A percentile compares a stretch with the other conserved stretches of the same genome.
Evolutionary conservation across 2,329 filamentous ascomycete species (phyloP).

Genomic region (Penicillium verrucosum): DNA sequence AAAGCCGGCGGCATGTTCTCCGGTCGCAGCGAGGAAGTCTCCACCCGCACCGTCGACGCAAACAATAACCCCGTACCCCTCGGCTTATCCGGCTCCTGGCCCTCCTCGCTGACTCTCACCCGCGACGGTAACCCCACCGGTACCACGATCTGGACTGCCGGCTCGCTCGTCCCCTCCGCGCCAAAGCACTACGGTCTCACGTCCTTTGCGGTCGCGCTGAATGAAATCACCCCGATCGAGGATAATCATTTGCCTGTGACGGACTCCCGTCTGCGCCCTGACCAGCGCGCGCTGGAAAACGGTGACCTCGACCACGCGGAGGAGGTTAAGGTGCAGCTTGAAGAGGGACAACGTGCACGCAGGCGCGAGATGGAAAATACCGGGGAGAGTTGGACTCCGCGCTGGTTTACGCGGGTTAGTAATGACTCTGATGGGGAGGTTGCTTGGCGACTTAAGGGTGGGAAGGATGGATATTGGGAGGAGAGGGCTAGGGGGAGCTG

Average conservation of each 20-base stretch:
- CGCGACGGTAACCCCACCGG: constrained; percentile 61
- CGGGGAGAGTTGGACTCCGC: constrained; percentile 69
- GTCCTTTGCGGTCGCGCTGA: constrained; percentile 77
- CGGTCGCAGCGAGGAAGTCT: constrained; percentile 85
- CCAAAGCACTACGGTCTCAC: constrained; percentile 84
- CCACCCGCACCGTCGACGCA: constrained; percentile 67
- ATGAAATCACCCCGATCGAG: constrained; percentile 82
- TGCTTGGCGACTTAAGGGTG: constrained; percentile 68
- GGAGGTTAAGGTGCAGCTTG: constrained; percentile 73
- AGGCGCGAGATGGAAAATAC: constrained; percentile 71
- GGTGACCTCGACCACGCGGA: constrained; percentile 83
- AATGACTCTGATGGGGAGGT: constrained; percentile 44
- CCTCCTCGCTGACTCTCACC: constrained; percentile 64
- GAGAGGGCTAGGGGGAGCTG: constrained; percentile 68
- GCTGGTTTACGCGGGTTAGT: constrained; percentile 76
- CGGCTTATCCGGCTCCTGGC: constrained; percentile 82
- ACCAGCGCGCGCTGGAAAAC: constrained; percentile 80
- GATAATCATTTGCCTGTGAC: constrained; percentile 71
- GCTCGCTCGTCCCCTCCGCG: constrained; percentile 73
- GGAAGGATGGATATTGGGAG: constrained; percentile 93
- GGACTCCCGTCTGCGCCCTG: constrained; percentile 78
- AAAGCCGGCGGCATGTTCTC: constrained; percentile 97
- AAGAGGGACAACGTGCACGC: constrained; percentile 77
- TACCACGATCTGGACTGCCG: constrained; percentile 73
- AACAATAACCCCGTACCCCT: constrained; percentile 64